These are phyloP conservation scores for Senecio squalidus DNA, from an alignment of 140 eudicot genomes.

Conservation along the genomic window DNA sequence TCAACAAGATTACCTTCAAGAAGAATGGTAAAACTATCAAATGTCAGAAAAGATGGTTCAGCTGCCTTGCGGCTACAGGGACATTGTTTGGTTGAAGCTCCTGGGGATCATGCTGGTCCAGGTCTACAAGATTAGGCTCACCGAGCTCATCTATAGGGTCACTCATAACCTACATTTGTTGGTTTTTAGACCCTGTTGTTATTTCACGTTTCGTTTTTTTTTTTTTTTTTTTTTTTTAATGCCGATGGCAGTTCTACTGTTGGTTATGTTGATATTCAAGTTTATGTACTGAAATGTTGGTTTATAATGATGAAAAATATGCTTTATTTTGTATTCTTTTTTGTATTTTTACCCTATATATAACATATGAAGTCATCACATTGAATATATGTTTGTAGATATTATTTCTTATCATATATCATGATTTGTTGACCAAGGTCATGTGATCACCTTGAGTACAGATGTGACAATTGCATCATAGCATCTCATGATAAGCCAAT, in stretches of 20 bases:
- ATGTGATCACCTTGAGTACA: neutral
- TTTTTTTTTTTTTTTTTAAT: neutral
- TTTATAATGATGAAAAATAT: too few species aligned
- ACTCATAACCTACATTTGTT: neutral
- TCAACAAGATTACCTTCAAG: neutral
- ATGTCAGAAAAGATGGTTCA: neutral
- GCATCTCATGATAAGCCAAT: neutral
- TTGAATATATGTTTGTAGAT: too few species aligned
- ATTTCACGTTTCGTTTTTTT: neutral
- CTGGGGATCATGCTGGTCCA: neutral
- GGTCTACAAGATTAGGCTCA: neutral
- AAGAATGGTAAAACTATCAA: neutral
- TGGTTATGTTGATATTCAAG: neutral
- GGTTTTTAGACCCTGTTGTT: conserved; percentile 2
- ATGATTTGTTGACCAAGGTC: too few species aligned
- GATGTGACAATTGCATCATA: conserved; percentile 1
- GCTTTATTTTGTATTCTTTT: too few species aligned
- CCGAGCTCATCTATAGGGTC: neutral
- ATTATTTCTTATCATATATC: too few species aligned
- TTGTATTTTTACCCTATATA: too few species aligned
- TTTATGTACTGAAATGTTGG: too few species aligned
- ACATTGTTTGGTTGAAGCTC: neutral
- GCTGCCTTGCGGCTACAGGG: neutral
- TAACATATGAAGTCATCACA: too few species aligned
- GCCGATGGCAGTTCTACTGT: neutral